Conservation (phyloP, 1,139 yeast species). For the Zhuliangozyma parablackwelliae region DNA sequence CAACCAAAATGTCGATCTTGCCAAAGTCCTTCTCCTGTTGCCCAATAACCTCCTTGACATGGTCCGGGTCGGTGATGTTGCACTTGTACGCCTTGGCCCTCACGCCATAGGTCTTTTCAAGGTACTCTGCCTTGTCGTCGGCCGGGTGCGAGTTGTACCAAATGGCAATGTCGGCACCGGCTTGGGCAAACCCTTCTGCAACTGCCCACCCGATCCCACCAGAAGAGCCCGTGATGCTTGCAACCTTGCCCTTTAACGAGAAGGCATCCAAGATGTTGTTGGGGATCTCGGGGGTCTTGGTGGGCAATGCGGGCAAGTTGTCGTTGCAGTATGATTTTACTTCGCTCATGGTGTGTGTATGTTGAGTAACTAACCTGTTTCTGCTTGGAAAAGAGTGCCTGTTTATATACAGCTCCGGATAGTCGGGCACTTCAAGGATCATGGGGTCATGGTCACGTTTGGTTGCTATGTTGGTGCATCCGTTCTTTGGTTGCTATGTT, state of each 20-base stretch:
- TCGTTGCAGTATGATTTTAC: slow-evolving; percentile 19
- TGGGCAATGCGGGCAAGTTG: slow-evolving; percentile 39
- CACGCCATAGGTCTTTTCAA: slow-evolving; percentile 23
- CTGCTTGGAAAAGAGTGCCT: no score
- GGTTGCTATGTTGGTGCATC: no score
- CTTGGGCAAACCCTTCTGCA: slow-evolving; percentile 44
- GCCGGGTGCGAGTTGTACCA: slow-evolving; percentile 37
- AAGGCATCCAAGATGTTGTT: slow-evolving; percentile 35
- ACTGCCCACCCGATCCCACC: slow-evolving; percentile 44
- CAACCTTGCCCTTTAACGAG: slow-evolving; percentile 32
- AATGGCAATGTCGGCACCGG: slow-evolving; percentile 42
- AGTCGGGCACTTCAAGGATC: no score
- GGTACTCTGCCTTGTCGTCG: slow-evolving; percentile 21
- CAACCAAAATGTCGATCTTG: slow-evolving; percentile 47
- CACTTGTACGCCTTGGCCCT: slow-evolving; percentile 32
- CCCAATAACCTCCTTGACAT: slow-evolving; percentile 31
- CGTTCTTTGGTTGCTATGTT: no score
- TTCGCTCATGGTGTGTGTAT: slow-evolving; percentile 3
- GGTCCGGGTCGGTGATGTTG: slow-evolving; percentile 38
- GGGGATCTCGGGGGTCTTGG: slow-evolving; percentile 29
- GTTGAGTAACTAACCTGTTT: background rate
- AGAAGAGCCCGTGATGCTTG: slow-evolving; percentile 43
- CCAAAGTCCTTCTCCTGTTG: slow-evolving; percentile 31
- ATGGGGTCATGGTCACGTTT: no score
- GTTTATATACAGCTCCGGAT: no score